phyloP scores from a whole-genome alignment of 2,329 filamentous ascomycete species.

The Alternaria ethzedia region DNA sequence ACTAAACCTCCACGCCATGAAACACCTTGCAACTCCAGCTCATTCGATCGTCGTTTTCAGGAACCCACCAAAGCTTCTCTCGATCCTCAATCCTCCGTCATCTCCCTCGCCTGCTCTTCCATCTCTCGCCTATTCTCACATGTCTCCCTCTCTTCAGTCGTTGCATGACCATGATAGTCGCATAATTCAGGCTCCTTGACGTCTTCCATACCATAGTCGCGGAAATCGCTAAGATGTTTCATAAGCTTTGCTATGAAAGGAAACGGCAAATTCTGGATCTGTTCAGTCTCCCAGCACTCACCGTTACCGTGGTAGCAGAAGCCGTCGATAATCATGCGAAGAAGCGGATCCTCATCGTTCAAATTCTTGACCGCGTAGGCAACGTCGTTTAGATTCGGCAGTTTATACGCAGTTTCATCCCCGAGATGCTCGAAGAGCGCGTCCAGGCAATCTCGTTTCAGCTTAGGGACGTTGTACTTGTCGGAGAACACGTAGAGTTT shows the following conservation, averaged over 20 bases:
- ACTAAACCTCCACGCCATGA: not conserved
- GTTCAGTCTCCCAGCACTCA: too few relatives aligned
- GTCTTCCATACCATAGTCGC: not conserved
- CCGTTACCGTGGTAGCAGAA: not conserved
- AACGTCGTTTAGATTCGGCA: not conserved
- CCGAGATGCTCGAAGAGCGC: not conserved
- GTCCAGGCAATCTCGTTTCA: not conserved
- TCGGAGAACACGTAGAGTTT: not conserved
- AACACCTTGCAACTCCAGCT: not conserved
- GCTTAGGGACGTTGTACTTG: not conserved
- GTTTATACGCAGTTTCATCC: too few relatives aligned
- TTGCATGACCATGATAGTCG: not conserved
- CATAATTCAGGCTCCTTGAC: not conserved
- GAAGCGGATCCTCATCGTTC: not conserved
- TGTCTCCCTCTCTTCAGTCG: not conserved
- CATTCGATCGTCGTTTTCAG: not conserved
- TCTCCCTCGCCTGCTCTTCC: not conserved
- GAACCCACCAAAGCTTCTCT: not conserved
- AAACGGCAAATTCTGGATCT: not conserved
- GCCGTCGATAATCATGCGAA: not conserved
- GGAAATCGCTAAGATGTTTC: accelerated
- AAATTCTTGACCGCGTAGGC: not conserved
- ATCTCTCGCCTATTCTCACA: not conserved
- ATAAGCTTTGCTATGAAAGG: not conserved
- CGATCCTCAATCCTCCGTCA: not conserved